Evolutionary conservation across 73 alveolate species (phyloP), one percentile per base, ranked within the genome.

Genomic region (Tetrahymena thermophila): DNA sequence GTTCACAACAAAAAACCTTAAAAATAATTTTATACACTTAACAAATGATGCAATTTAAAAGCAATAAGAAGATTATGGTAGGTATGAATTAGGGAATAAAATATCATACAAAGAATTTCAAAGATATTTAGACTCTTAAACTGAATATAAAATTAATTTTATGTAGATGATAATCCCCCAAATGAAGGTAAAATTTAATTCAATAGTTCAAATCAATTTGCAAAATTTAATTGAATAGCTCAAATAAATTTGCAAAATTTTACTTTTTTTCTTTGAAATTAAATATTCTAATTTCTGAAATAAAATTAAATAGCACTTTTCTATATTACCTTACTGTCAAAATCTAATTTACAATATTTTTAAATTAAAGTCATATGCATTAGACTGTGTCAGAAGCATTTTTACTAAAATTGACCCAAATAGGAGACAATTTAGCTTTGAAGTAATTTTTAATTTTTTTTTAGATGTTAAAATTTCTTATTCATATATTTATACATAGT

Each of bases 1-100:
- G 55, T 97, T 96, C 94, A 96, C 97, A 10, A 94, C 97, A 16
- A 95, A 96, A 93, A 84, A 96, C 37, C 56, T 85, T 21, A 94
- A 96, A 25, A 96, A 97, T 95, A 93, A 95, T 40, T 96, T 94
- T 94, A 95, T 97, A 34, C 98, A 97, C 85, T 71, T 97, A 16
- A 97, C 98, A 2, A 97, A 97, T 94, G 98, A 97, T 97, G 98
- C 98, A 10, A 96, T 97, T n/a, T 89, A 97, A 93, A 85, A 94
- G 43, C 93, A 96, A 31, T 93, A 96, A 85, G 95, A 95, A 23
- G 98, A 97, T 57, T 97, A 96, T 95, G 98, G 98, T 1, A 97
- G 96, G 93, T 96, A 34, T 94, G 98, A 97, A 40, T 83, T 95
- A 35, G 98, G 98, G 1, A 97, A 97, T 85, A 97, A 97, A 56